phyloP scores from a whole-genome alignment of 2,329 filamentous ascomycete genomes.

The Sarocladium kiliense region DNA sequence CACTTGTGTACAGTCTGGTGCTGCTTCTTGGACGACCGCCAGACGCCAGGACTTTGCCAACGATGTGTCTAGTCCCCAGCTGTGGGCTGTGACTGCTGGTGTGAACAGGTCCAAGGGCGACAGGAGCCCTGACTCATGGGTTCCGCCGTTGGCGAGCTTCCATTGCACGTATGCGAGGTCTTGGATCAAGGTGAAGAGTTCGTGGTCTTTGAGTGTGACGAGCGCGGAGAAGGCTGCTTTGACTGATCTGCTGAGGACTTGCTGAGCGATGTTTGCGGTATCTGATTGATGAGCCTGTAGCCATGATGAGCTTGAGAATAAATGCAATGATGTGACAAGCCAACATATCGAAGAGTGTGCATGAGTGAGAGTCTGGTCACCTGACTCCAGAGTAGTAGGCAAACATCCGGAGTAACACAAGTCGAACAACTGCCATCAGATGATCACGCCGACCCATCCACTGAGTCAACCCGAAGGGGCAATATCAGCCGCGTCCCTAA shows the following conservation, averaged over 20 bases:
- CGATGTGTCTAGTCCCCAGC: conserved; percentile 69
- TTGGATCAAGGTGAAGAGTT: conserved; percentile 75
- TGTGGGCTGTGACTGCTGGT: conserved; percentile 72
- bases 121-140: conserved; percentile 68
- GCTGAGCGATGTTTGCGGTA: conserved; percentile 20
- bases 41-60: conserved; percentile 69
- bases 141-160: conserved; percentile 63
- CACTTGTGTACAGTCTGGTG: conserved; percentile 52
- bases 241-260: conserved; percentile 31
- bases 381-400: not conserved
- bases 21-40: conserved; percentile 63
- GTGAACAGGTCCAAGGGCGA: conserved; percentile 75
- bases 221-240: conserved; percentile 67
- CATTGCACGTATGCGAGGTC: conserved; percentile 74
- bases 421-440: not conserved
- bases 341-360: too few species aligned
- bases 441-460: too few species aligned
- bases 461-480: not conserved
- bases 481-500: too few species aligned
- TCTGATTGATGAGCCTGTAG: too few species aligned
- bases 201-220: conserved; percentile 65
- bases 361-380: not conserved
- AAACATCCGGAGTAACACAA: not conserved
- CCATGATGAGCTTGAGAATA: too few species aligned
- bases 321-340: too few species aligned